phyloP scores from a whole-genome alignment of 169 alveolate species.

The Cryptosporidium bovis region DNA sequence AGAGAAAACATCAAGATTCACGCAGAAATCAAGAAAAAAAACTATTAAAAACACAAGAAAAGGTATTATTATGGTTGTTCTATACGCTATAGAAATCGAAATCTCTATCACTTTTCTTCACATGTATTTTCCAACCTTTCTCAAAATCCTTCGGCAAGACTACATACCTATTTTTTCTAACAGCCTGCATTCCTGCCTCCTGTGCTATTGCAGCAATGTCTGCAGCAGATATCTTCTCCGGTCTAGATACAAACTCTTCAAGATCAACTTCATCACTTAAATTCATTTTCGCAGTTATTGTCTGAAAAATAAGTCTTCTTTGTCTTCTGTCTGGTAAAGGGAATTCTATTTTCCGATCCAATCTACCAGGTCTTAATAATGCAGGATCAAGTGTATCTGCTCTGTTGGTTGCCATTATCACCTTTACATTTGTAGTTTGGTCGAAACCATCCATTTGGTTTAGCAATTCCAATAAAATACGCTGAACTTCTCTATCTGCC shows the following conservation, averaged over 20 bases:
- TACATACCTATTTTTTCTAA: conserved; percentile 96
- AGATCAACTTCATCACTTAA: conserved; percentile 97
- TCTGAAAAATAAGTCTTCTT: conserved; percentile 93
- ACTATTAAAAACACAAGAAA: too few species aligned
- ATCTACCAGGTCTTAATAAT: conserved; percentile 97
- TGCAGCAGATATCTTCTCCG: conserved; percentile 98
- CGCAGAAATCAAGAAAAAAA: too few species aligned
- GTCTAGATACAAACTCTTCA: conserved; percentile 96
- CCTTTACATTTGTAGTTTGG: conserved; percentile 95
- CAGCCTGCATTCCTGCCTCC: conserved; percentile 99
- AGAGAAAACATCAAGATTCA: too few species aligned
- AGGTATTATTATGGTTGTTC: not conserved
- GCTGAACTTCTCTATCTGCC: conserved; percentile 98
- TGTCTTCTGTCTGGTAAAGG: conserved; percentile 99
- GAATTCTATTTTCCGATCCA: conserved; percentile 97
- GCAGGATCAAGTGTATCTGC: conserved; percentile 99
- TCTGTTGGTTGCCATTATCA: conserved; percentile 99
- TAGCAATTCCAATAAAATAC: conserved; percentile 95
- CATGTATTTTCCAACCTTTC: conserved; percentile 95
- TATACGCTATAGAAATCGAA: conserved; percentile 92
- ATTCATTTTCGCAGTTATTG: conserved; percentile 97
- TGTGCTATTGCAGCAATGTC: conserved; percentile 98
- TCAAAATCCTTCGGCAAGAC: conserved; percentile 96
- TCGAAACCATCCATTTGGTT: conserved; percentile 99
- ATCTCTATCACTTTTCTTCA: conserved; percentile 93